Evolutionary conservation across 441 rosid genomes (phyloP), one percentile per base, ranked within the genome.

Genomic region (Gossypium davidsonii): DNA sequence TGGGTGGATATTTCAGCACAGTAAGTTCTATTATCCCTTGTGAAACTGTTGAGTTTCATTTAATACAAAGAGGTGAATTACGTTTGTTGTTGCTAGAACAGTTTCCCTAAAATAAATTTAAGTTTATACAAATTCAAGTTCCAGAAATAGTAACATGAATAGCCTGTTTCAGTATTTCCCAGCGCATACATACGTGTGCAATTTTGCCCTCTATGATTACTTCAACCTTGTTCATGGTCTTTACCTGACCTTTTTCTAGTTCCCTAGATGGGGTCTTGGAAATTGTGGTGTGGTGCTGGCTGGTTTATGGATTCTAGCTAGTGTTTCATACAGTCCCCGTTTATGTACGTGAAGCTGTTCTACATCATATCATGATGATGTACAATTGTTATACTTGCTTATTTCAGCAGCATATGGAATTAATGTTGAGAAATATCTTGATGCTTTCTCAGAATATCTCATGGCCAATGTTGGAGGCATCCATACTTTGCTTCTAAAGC

Each of bases 401-500:
- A 31, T 55, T 71, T 58, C 66, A n/a, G 53, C 53, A 39, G 37
- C 48, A 71, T 39, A 58, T 71, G 70, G 56, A 10, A 58, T 57
- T 71, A 34, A 55, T 70, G 11, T 14, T 59, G 44, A 71, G 58
- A 37, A 71, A 71, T 58, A 31, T 59, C 53, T 58, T 71, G 74
- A 48, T 71, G 55, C 58, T 46, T 71, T 71, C 67, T 71, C 74
- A 59, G 74, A 71, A 59, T 25, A 15, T 58, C 67, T 44, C 44
- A 42, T 71, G 64, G 74, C 25, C 12, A 59, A 59, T 25, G 42
- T 48, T 71, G 74, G 88, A 77, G 87, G 89, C 83, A 74, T 76
- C 81, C 75, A 74, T 85, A 66, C 78, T 81, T 85, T 82, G 85
- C 91, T 81, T 82, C 83, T 79, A 81, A 82, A 82, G 80, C 80